Base-by-base conservation (phyloP, 331 rosid species). In the Ulmus americana region DNA sequence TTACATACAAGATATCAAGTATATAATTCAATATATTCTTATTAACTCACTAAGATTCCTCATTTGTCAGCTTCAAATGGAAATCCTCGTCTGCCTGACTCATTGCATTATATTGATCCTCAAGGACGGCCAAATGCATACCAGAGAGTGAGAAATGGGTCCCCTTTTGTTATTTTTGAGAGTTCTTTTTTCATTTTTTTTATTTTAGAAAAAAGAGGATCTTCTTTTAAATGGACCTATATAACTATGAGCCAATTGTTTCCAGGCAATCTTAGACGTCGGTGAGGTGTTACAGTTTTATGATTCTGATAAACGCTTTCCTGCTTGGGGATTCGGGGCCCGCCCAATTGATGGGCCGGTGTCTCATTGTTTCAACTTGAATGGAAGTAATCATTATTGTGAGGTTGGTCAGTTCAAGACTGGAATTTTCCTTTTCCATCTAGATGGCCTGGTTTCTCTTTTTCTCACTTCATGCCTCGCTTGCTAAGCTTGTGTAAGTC, bases 251-350 rank as follows among this genome's bases (percentile, higher is more conserved):
- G 61, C 59, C 76, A 58, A 39, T 55, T 63, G 47, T 69, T 70
- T 58, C 66, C 83, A 94, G 99, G 99, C 99, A 71, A 85, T 94
- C 72, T 22, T 83, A 52, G 99, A 94, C 73, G 97, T 90, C 59
- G 92, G 91, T 54, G 99, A 90, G 76, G 96, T 94, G 72, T 65
- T 94, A 67, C 96, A 94, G 76, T 90, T 90, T 78, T 90, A 94
- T 80, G 97, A 94, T 75, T 57, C 95, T 48, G 95, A 90, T 78
- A 94, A 84, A 68, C 90, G 88, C 73, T 90, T 87, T 81, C 99
- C 97, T 55, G 94, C 99, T 0, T 94, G 99, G 99, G 99, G 99
- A 64, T 94, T 94, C 79, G 99, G 99, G 69, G 99, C 99, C 46
- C 90, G 99, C 35, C 99, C 99, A 55, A 94, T 94, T 73, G 99